Evolutionary conservation across 2,329 filamentous ascomycete species (phyloP), one percentile per base, ranked within the genome.

Genomic region (Ceratocystis albifundus): DNA sequence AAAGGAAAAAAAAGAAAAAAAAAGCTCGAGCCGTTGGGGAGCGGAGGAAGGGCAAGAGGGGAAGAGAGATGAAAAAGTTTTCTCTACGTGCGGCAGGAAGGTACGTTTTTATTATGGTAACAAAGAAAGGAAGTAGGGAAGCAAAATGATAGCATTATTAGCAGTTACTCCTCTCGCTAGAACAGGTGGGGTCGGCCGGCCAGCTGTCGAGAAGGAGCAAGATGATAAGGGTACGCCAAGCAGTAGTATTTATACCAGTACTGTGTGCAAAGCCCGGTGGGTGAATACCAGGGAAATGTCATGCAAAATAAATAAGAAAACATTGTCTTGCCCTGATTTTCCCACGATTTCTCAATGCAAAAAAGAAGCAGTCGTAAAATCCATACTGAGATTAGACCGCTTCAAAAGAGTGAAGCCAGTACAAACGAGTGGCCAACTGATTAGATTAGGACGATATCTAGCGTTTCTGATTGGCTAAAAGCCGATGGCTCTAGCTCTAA

Each of bases 31-130:
- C 44, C 61, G 36, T 62, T 53, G 48, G 32, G 61, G 20, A 22
- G n/a, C n/a, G n/a, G n/a, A n/a, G n/a, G n/a, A n/a, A n/a, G n/a
- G n/a, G n/a, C n/a, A n/a, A n/a, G n/a, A 12, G 36, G 36, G 59
- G 45, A 25, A 20, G 25, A 46, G 25, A 22, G 30, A 45, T 41
- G 55, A 65, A 63, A 41, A 65, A 65, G 61, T 65, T 67, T 67
- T 66, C 48, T 61, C 5, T 17, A 44, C 25, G 48, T 53, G 48
- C 48, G 48, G 30, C 55, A 30, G 55, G 55, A 59, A 59, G 55
- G 55, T n/a, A 59, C 28, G 22, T 59, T n/a, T n/a, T 28, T 25
- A 30, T 28, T 55, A 17, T 25, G 50, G 36, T 30, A 64, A 61
- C 17, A 46, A 65, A 65, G 48, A 65, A 64, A 62, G 61, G 46